These are phyloP conservation scores for Ustilago trichophora DNA, from an alignment of 1,284 basidiomycete genomes.

Conservation along the genomic window DNA sequence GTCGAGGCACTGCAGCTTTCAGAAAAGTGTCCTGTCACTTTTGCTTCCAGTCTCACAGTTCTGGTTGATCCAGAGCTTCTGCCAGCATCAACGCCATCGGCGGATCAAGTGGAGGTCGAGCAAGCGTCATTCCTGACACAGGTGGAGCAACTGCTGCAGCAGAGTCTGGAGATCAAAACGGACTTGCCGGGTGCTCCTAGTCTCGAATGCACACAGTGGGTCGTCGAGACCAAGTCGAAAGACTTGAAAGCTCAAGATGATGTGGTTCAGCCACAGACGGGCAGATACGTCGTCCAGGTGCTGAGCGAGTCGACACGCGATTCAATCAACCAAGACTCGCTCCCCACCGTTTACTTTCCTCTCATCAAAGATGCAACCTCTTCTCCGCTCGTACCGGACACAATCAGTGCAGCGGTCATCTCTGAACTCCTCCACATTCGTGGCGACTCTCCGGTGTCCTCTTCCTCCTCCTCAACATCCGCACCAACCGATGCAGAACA, in stretches of 20 bases:
- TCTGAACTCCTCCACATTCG: conserved; percentile 22
- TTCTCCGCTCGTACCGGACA: conserved; percentile 24
- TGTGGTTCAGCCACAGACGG: conserved; percentile 5
- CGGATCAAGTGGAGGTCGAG: not conserved
- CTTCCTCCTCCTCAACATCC: conserved; percentile 2
- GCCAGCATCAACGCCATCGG: too few relatives aligned
- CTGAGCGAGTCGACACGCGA: not conserved
- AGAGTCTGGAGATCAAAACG: conserved; percentile 30
- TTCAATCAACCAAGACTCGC: too few relatives aligned
- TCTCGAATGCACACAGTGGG: conserved; percentile 40
- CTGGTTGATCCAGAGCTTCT: conserved; percentile 11
- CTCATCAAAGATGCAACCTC: not conserved
- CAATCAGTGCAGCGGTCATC: conserved; percentile 31
- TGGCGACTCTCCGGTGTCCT: conserved; percentile 5
- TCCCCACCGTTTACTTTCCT: too few relatives aligned
- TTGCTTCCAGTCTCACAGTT: conserved; percentile 11
- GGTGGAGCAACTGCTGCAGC: conserved; percentile 21
- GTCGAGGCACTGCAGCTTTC: conserved; percentile 22
- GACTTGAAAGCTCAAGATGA: not conserved
- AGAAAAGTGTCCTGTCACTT: conserved; percentile 34
- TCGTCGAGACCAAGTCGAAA: conserved; percentile 1
- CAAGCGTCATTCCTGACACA: conserved; percentile 6
- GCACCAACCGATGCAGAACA: conserved; percentile 28
- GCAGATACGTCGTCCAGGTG: conserved; percentile 11
- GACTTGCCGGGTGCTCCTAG: conserved; percentile 5